Evolutionary conservation across 2,329 filamentous ascomycete genomes (phyloP), one percentile per base, ranked within the genome.

Genomic region (Aspergillus texensis): DNA sequence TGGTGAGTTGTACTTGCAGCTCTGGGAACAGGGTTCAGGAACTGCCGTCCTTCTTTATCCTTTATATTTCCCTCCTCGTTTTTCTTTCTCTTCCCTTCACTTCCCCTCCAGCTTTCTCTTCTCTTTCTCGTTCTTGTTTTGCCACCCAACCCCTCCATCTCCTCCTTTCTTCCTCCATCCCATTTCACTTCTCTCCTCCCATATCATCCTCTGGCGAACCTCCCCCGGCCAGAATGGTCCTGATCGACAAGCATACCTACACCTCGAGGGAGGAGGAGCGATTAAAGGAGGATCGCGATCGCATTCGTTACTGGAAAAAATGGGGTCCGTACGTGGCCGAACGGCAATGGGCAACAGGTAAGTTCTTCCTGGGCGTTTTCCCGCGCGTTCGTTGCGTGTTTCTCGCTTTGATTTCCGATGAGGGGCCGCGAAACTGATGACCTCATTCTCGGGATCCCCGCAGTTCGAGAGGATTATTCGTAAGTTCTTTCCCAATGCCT

Each of bases 301-400:
- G 90, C 67, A 86, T 81, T 68, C 94, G 92, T 78, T 98, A 98
- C 83, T 98, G 94, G 94, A 98, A 98, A 87, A 93, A 91, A 88
- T 97, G 94, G 93, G 94, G 94, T 61, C 90, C 94, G 28, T 98
- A 97, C 75, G 90, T 96, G 71, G 89, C 94, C 61, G 94, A 98
- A 83, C 86, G 94, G 75, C 94, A 97, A 83, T 97, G 94, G 94
- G 93, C 94, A 62, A 97, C 93, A 70, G 93, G 92, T 91, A 81
- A 76, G 86, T 74, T 48, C 52, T 24, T 30, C 57, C 32, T 32
- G 28, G 6, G 14, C 34, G 1, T 6, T 36, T 36, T 36, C 34
- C 14, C 5, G 34, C 34, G 34, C 34, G 34, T 36, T 36, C 34
- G 34, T 16, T 16, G 34, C 34, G 34, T 36, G 14, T 6, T n/a